Conservation (phyloP, 2,329 filamentous ascomycete genomes). For the Beauveria varroae region DNA sequence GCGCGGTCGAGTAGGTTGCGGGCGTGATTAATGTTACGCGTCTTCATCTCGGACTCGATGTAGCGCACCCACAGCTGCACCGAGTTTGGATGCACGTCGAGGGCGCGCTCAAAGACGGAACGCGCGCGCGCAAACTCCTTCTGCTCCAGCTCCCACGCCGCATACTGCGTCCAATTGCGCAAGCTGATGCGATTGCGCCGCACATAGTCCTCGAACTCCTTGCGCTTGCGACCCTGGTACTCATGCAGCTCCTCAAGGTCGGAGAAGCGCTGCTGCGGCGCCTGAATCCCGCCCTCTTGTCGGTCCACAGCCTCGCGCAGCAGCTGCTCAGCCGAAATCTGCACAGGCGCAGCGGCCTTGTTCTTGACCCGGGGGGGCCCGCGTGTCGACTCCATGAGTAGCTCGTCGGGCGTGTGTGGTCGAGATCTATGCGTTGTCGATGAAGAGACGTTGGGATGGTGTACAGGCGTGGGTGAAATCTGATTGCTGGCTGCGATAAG, state of each 20-base stretch:
- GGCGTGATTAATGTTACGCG: constrained; percentile 90
- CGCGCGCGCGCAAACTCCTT: constrained; percentile 91
- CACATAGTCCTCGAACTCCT: constrained; percentile 97
- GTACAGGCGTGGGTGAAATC: not conserved
- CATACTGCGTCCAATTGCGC: constrained; percentile 99
- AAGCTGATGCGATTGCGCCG: constrained; percentile 89
- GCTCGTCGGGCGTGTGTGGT: not conserved
- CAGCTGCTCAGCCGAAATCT: constrained; percentile 96
- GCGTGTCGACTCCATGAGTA: constrained; percentile 76
- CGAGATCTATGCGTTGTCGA: not conserved
- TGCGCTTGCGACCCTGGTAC: constrained; percentile 90
- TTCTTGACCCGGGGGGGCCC: constrained; percentile 97
- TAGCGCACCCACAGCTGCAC: constrained; percentile 88
- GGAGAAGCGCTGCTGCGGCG: constrained; percentile 88
- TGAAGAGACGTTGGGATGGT: not conserved
- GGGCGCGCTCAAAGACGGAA: constrained; percentile 87
- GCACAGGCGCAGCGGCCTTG: constrained; percentile 83
- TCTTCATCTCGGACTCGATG: constrained; percentile 92
- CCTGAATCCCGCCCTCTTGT: constrained; percentile 80
- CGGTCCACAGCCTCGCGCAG: constrained; percentile 95
- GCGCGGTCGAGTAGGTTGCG: constrained; percentile 89
- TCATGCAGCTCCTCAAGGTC: constrained; percentile 98
- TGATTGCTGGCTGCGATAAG: constrained; percentile 7
- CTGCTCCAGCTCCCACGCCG: constrained; percentile 94
- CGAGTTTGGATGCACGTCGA: constrained; percentile 85